Base-by-base conservation (phyloP, 2,329 filamentous ascomycete species). In the Penicillium psychrosexuale region DNA sequence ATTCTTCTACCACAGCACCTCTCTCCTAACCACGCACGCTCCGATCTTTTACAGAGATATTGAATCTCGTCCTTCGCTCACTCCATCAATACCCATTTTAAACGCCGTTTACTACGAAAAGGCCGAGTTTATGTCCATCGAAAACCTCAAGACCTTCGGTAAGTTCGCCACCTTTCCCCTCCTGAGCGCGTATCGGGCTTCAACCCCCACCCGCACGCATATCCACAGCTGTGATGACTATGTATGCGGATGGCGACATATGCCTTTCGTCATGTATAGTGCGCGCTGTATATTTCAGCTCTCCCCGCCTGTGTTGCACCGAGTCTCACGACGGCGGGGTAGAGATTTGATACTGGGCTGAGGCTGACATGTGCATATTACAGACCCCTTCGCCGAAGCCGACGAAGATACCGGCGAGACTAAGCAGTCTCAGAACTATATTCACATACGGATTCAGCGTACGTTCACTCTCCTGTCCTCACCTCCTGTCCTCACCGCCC, bases 341-440 rank as follows among this genome's bases (percentile, higher is more conserved):
- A 74, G 59, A 60, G 45, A 64, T 67, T 56, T 62, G 58, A 55
- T 63, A 60, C 61, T 61, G 64, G 60, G 60, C 61, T 64, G 51
- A 67, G 59, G 66, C 70, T 73, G 64, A 74, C 70, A 67, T 59
- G 48, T 62, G 57, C 55, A 60, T 58, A 60, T 57, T 57, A 69
- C 74, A 97, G 94, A 99, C 88, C 94, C 94, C 89, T 99, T 99
- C 91, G 94, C 94, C 88, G 94, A 97, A 90, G 94, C 92, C 86
- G 94, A 97, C 90, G 93, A 97, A 88, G 92, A 96, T 79, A 91
- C 89, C 78, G 92, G 91, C 84, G 90, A 96, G 82, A 88, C 86
- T 77, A 94, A 94, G 81, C 89, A 94, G 84, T 87, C 89, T 77
- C 90, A 96, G 81, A 95, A 96, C 80, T 96, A 97, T 78, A 96